Conservation (phyloP, 2,329 filamentous ascomycete species). For the Chrysoporthe puriensis region DNA sequence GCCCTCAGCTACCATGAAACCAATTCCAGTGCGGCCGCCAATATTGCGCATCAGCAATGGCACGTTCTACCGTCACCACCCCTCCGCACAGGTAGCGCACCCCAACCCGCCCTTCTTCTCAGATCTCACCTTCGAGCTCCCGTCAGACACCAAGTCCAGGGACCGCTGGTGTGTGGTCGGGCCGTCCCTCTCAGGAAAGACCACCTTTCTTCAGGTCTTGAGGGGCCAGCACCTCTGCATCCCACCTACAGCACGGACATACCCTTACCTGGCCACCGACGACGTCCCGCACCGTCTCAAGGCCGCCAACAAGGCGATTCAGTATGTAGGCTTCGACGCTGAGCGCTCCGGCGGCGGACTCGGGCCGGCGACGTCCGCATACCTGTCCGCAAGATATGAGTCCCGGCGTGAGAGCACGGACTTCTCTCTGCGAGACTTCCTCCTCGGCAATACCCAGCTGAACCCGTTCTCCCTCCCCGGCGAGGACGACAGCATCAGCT, state of each 20-base stretch:
- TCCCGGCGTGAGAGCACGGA: constrained; percentile 84
- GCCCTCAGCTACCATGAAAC: constrained; percentile 38
- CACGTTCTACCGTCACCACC: constrained; percentile 82
- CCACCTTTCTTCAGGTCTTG: constrained; percentile 79
- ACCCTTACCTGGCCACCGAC: constrained; percentile 73
- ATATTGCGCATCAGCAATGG: constrained; percentile 75
- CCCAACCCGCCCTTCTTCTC: constrained; percentile 76
- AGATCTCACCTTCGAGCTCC: constrained; percentile 70
- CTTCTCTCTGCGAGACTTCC: constrained; percentile 79
- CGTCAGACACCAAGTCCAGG: constrained; percentile 52
- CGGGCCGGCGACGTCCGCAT: constrained; percentile 68
- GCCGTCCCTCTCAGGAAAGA: constrained; percentile 77
- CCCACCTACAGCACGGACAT: constrained; percentile 76
- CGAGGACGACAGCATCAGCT: constrained; percentile 54
- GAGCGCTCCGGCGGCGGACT: constrained; percentile 61
- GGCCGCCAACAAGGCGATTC: constrained; percentile 70
- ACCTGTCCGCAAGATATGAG: constrained; percentile 90
- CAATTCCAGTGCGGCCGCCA: constrained; percentile 49
- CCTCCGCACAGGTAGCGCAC: constrained; percentile 52
- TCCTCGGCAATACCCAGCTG: constrained; percentile 80
- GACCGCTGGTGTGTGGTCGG: constrained; percentile 86
- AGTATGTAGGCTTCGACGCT: constrained; percentile 88
- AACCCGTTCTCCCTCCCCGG: constrained; percentile 67
- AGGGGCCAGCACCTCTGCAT: constrained; percentile 75
- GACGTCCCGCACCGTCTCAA: constrained; percentile 60